These are phyloP conservation scores for Starmerella khaoyaiensis DNA, from an alignment of 805 yeast genomes.

Conservation along the genomic window DNA sequence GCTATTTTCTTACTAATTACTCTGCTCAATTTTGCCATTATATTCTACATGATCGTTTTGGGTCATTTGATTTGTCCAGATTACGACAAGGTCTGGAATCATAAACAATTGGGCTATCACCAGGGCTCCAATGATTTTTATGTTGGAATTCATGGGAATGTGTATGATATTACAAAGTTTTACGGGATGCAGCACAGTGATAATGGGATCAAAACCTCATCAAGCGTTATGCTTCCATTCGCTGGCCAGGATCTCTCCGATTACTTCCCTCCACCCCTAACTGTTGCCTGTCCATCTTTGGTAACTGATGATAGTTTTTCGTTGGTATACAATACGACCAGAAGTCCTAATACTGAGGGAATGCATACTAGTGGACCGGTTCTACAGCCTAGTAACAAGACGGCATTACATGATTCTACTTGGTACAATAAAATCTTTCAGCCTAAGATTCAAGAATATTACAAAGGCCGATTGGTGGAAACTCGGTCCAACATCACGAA, in stretches of 20 bases:
- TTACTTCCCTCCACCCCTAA: slow-evolving; percentile 33
- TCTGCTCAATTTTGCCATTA: slow-evolving; percentile 29
- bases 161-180: slow-evolving; percentile 32
- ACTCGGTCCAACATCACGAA: slow-evolving; percentile 22
- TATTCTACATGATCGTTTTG: slow-evolving; percentile 34
- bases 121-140: slow-evolving; percentile 29
- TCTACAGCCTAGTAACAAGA: slow-evolving; percentile 21
- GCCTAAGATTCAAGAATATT: slow-evolving; percentile 28
- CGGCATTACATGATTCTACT: slow-evolving; percentile 27
- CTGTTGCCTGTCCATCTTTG: slow-evolving; percentile 31
- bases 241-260: slow-evolving; percentile 32
- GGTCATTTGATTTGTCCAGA: slow-evolving; percentile 32
- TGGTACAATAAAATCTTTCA: slow-evolving; percentile 30
- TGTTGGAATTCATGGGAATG: slow-evolving; percentile 31
- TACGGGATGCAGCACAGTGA: slow-evolving; percentile 33
- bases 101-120: slow-evolving; percentile 27
- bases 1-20: slow-evolving; percentile 29
- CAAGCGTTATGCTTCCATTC: slow-evolving; percentile 27
- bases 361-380: slow-evolving; percentile 28
- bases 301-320: slow-evolving; percentile 26
- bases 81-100: slow-evolving; percentile 32
- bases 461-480: slow-evolving; percentile 30
- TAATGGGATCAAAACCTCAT: slow-evolving; percentile 26
- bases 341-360: slow-evolving; percentile 23
- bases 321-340: slow-evolving; percentile 26